These are phyloP conservation scores for Komagataella phaffii DNA, from an alignment of 805 yeast genomes.

Conservation along the genomic window DNA sequence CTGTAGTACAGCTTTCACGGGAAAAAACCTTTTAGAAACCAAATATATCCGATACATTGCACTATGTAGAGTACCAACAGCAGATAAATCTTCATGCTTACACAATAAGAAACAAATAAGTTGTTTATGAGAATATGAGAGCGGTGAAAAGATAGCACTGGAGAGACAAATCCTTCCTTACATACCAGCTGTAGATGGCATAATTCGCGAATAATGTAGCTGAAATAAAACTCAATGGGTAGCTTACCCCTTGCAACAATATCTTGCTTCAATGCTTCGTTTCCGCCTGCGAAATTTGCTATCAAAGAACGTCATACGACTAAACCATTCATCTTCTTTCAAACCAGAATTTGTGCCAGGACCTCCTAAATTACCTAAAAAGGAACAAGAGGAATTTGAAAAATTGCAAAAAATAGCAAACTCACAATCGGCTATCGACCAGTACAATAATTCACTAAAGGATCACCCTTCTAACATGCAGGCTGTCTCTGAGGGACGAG, in stretches of 20 bases:
- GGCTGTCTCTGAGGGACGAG: constrained; percentile 10
- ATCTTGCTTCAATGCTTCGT: neutral
- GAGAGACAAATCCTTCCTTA: no score
- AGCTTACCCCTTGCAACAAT: neutral
- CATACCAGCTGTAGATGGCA: neutral
- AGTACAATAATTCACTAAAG: constrained; percentile 35
- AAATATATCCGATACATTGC: constrained; percentile 40
- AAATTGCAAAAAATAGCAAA: constrained; percentile 68
- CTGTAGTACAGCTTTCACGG: constrained; percentile 66
- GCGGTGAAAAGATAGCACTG: neutral
- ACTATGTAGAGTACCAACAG: constrained; percentile 9
- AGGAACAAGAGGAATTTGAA: constrained; percentile 88
- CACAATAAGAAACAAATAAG: neutral
- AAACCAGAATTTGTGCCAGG: constrained; percentile 11
- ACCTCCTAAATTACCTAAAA: constrained; percentile 68
- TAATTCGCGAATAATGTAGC: neutral
- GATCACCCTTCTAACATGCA: constrained; percentile 16
- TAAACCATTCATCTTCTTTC: neutral
- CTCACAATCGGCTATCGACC: constrained; percentile 67
- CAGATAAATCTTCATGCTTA: constrained; percentile 7
- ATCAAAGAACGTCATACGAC: neutral
- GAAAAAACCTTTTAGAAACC: constrained; percentile 84
- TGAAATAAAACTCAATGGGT: neutral
- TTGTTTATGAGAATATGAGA: neutral
- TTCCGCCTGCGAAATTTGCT: no score